Conservation (phyloP, 164 flowering plant genomes). For the Cinnamomum micranthum region DNA sequence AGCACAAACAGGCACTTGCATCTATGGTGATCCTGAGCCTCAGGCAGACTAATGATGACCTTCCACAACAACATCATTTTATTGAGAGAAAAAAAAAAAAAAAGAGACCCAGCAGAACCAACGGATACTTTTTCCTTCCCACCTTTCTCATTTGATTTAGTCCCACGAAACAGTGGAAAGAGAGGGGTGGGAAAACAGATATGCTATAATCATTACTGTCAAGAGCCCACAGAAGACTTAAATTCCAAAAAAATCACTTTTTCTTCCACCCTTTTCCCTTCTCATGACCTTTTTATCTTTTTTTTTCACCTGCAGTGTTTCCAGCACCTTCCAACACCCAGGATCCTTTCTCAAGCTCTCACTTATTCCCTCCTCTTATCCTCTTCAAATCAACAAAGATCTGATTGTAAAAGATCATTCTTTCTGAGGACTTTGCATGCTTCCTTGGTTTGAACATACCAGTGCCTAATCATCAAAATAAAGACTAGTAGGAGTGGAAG, state of each 20-base stretch:
- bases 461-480: slow-evolving; percentile 3
- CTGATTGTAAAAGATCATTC: slow-evolving; percentile 34
- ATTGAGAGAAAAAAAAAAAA: neutral
- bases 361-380: slow-evolving; percentile 21
- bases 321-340: slow-evolving; percentile 45
- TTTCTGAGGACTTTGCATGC: slow-evolving; percentile 27
- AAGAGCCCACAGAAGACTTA: slow-evolving; percentile 28
- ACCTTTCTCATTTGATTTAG: slow-evolving; percentile 29
- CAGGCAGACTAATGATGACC: neutral
- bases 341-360: slow-evolving; percentile 43
- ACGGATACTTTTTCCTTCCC: neutral
- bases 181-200: slow-evolving; percentile 22
- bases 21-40: neutral
- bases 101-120: neutral
- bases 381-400: slow-evolving; percentile 40
- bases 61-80: neutral
- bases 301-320: slow-evolving; percentile 55
- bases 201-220: slow-evolving; percentile 17
- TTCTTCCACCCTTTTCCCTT: slow-evolving; percentile 22
- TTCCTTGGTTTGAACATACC: slow-evolving; percentile 16
- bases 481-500: slow-evolving; percentile 1
- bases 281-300: slow-evolving; percentile 24
- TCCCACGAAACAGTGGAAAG: slow-evolving; percentile 38
- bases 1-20: neutral
- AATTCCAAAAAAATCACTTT: slow-evolving; percentile 31